Percentiles rank a stretch among this genome's conserved stretches.
Conservation (phyloP, 2,329 filamentous ascomycete species). For the Bipolaris zeicola region DNA sequence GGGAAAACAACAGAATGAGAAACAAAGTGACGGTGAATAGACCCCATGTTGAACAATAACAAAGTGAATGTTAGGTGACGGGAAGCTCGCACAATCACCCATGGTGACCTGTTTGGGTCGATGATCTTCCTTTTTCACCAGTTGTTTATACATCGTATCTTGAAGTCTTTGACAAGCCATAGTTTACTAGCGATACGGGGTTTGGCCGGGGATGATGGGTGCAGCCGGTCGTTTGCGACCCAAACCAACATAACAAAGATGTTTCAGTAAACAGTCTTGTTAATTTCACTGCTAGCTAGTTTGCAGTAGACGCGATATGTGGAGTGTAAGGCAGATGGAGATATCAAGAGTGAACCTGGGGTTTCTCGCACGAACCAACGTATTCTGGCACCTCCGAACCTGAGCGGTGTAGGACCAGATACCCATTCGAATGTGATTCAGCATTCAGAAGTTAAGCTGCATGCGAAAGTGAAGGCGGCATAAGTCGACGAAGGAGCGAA, state of each 20-base stretch:
- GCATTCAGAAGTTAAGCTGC: not conserved
- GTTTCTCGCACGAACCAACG: not conserved
- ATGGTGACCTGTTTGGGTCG: not conserved
- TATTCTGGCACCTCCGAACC: not conserved
- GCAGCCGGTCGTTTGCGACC: not conserved
- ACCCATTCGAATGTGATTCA: not conserved
- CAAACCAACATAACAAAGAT: not conserved
- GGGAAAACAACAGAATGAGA: not conserved
- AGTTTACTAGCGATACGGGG: not conserved
- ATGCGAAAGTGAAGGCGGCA: not conserved
- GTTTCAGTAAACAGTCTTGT: not conserved
- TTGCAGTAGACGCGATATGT: not conserved
- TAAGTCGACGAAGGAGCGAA: not conserved
- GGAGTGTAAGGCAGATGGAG: not conserved
- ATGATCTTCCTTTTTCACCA: not conserved
- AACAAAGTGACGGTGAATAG: not conserved
- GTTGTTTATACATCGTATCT: not conserved
- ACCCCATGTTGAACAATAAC: not conserved
- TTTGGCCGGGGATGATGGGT: not conserved
- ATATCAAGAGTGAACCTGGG: too few species aligned
- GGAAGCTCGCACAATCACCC: not conserved
- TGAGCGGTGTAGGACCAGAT: not conserved
- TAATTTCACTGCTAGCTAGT: not conserved
- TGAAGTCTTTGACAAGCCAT: not conserved
- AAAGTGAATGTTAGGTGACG: not conserved